Evolutionary conservation across 192 early-diverging fungal genomes (phyloP).

Genomic region (Podila horticola): DNA sequence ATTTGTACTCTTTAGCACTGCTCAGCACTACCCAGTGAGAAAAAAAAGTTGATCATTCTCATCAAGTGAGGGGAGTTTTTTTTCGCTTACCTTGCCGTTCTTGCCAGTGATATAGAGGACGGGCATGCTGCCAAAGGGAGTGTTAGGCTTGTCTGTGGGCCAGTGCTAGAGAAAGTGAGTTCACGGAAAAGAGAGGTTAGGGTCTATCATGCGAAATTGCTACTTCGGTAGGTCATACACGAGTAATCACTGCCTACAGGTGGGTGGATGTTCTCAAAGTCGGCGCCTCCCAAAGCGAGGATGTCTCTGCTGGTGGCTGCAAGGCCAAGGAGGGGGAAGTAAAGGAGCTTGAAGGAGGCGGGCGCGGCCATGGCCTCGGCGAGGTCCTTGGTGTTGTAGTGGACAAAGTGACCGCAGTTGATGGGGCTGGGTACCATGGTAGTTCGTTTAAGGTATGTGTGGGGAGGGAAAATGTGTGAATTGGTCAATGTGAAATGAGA

Average conservation of each 20-base stretch:
- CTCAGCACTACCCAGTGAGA: too few relatives aligned
- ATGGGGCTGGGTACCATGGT: neutral
- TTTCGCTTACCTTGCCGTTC: constrained; percentile 7
- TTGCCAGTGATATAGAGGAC: constrained; percentile 9
- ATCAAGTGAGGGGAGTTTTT: too few relatives aligned
- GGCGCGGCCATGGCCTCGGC: neutral
- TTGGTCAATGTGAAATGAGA: too few relatives aligned
- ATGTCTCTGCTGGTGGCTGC: constrained; percentile 8
- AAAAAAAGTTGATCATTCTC: neutral
- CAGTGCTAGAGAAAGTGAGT: neutral
- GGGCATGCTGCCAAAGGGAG: constrained; percentile 3
- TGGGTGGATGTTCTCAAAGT: neutral
- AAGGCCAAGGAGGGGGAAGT: constrained; percentile 7
- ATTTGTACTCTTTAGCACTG: too few relatives aligned
- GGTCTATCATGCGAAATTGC: neutral
- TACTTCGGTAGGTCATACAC: too few relatives aligned
- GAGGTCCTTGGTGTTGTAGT: neutral
- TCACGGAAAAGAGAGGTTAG: neutral
- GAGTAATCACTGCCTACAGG: too few relatives aligned
- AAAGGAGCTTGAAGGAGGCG: constrained; percentile 12
- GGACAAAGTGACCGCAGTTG: neutral
- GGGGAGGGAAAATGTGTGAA: too few relatives aligned
- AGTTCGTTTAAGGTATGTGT: too few relatives aligned
- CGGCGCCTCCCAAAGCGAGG: neutral
- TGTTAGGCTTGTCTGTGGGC: constrained; percentile 4